phyloP scores from a whole-genome alignment of 176 grass and related monocot genomes.

The Saccharum spontaneum region DNA sequence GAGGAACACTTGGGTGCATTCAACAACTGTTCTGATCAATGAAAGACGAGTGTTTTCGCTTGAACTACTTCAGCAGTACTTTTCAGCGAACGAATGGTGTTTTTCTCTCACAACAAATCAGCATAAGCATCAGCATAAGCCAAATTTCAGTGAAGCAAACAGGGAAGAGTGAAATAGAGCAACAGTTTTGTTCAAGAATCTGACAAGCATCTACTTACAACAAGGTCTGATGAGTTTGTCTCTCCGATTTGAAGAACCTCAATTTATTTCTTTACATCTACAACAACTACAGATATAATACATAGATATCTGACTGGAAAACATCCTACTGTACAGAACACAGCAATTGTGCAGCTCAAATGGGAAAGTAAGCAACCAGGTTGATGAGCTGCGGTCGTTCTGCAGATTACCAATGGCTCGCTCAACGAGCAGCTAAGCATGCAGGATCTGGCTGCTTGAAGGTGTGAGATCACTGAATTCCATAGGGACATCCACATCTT shows the following conservation, averaged over 20 bases:
- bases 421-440: constrained; percentile 42
- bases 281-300: not conserved
- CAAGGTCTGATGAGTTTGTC: constrained; percentile 22
- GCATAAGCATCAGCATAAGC: too few species aligned
- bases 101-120: too few species aligned
- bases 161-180: not conserved
- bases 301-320: not conserved
- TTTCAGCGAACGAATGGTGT: too few species aligned
- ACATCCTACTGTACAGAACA: not conserved
- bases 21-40: not conserved
- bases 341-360: constrained; percentile 8
- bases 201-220: constrained; percentile 26
- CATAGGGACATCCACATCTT: constrained; percentile 61
- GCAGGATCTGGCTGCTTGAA: constrained; percentile 81
- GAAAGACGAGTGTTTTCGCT: not conserved
- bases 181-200: not conserved
- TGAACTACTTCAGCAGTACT: too few species aligned
- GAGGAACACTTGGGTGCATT: not conserved
- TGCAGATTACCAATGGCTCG: not conserved
- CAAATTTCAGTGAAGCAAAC: too few species aligned
- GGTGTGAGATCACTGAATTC: constrained; percentile 71
- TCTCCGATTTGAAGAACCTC: not conserved
- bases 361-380: not conserved
- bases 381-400: not conserved
- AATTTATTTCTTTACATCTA: constrained; percentile 26